Percentiles rank a stretch among this genome's conserved stretches.
These are phyloP conservation scores for Hypoxylon sp. DNA, from an alignment of 2,329 filamentous ascomycete species.

Conservation along the genomic window DNA sequence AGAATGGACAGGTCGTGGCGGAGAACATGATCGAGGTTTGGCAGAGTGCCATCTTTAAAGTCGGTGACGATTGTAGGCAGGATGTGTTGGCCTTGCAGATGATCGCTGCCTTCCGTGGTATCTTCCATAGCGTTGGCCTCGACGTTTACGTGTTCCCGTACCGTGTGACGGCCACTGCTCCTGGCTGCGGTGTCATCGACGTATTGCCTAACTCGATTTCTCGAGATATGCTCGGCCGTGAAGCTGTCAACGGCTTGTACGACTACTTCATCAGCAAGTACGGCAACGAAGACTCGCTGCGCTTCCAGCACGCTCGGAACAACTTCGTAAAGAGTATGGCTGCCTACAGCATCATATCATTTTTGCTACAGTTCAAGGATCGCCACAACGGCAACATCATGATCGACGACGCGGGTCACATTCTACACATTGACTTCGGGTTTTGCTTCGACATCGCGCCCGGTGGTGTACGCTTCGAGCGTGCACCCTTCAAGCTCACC, in stretches of 20 bases:
- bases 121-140: slow-evolving; percentile 93
- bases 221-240: slow-evolving; percentile 96
- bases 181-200: slow-evolving; percentile 97
- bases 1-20: slow-evolving; percentile 50
- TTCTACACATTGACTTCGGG: slow-evolving; percentile 98
- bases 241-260: slow-evolving; percentile 97
- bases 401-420: slow-evolving; percentile 97
- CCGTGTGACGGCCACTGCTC: slow-evolving; percentile 95
- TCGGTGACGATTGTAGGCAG: slow-evolving; percentile 97
- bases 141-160: slow-evolving; percentile 98
- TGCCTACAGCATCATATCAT: slow-evolving; percentile 96
- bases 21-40: slow-evolving; percentile 87
- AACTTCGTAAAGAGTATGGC: slow-evolving; percentile 99
- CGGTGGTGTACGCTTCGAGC: slow-evolving; percentile 96
- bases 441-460: slow-evolving; percentile 99
- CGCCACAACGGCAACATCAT: slow-evolving; percentile 99
- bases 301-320: slow-evolving; percentile 92
- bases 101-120: slow-evolving; percentile 96
- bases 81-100: slow-evolving; percentile 97
- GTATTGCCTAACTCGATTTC: slow-evolving; percentile 98
- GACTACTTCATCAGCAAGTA: slow-evolving; percentile 99
- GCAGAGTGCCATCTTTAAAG: slow-evolving; percentile 99
- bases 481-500: slow-evolving; percentile 97
- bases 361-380: slow-evolving; percentile 98
- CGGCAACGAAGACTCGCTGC: slow-evolving; percentile 92